A percentile compares a stretch with the other conserved stretches of the same genome.
Conservation (phyloP, 345 rosid species). For the Arabidopsis arenosa region DNA sequence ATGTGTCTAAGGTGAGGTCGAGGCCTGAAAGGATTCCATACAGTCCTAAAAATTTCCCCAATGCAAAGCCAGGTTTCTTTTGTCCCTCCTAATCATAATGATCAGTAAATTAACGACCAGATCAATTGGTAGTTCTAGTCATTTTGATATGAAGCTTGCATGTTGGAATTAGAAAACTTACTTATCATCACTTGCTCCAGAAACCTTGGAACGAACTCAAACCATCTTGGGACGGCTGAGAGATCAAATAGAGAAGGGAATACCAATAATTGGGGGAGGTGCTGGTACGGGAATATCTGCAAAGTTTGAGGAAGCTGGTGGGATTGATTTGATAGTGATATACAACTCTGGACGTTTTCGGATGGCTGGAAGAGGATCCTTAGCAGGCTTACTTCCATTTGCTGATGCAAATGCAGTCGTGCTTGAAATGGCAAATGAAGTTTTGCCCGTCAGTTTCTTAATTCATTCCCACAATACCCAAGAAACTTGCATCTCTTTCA, state of each 20-base stretch:
- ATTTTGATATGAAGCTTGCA: conserved; percentile 6
- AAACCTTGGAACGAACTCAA: conserved; percentile 73
- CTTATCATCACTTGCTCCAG: conserved; percentile 50
- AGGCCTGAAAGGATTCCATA: conserved; percentile 51
- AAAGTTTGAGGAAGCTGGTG: conserved; percentile 98
- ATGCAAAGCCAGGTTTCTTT: conserved; percentile 78
- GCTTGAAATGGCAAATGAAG: conserved; percentile 95
- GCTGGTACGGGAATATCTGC: conserved; percentile 99
- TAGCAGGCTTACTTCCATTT: conserved; percentile 90
- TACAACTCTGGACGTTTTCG: conserved; percentile 97
- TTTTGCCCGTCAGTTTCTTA: conserved; percentile 74
- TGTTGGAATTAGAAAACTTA: conserved; percentile 30
- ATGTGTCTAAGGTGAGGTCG: conserved; percentile 29
- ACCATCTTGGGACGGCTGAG: conserved; percentile 67
- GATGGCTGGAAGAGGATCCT: conserved; percentile 98
- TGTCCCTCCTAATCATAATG: conserved; percentile 13
- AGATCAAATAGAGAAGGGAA: conserved; percentile 69
- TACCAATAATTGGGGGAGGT: conserved; percentile 94
- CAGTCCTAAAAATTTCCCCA: conserved; percentile 77
- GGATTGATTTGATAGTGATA: conserved; percentile 82
- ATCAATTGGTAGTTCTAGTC: conserved; percentile 13
- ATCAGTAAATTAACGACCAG: conserved; percentile 12
- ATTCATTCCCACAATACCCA: not conserved
- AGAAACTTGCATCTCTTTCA: conserved; percentile 23
- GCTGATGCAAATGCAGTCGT: conserved; percentile 95